A percentile compares a stretch with the other conserved stretches of the same genome.
These are phyloP conservation scores for Jatropha multifida DNA, from an alignment of 441 rosid species.

Conservation along the genomic window DNA sequence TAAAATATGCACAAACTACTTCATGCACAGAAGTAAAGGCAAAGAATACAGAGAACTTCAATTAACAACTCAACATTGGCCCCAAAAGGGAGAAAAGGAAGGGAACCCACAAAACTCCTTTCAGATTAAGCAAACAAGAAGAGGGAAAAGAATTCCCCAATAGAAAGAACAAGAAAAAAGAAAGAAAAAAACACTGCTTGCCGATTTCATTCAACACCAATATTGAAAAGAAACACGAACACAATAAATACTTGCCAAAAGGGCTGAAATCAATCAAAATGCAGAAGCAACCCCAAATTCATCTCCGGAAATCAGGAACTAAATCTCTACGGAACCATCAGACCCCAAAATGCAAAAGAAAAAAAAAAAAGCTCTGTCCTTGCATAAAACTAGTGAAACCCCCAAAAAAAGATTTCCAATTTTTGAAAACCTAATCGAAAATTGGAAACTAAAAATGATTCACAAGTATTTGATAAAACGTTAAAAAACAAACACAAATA, in stretches of 20 bases:
- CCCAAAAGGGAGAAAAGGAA: conserved; percentile 20
- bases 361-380: background rate
- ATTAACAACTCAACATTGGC: conserved; percentile 20
- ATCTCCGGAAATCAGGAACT: conserved; percentile 3
- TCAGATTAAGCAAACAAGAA: conserved; percentile 15
- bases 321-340: conserved; percentile 15
- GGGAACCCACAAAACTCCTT: conserved; percentile 31
- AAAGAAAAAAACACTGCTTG: background rate
- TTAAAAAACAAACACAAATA: background rate
- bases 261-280: conserved; percentile 4
- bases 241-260: background rate
- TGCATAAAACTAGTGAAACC: conserved; percentile 3
- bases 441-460: background rate
- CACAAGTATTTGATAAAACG: conserved; percentile 1
- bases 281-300: background rate
- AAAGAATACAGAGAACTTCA: conserved; percentile 15
- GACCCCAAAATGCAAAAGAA: background rate
- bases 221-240: background rate
- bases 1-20: conserved; percentile 8
- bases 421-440: background rate
- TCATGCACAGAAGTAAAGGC: background rate
- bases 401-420: background rate
- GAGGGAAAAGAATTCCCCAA: background rate
- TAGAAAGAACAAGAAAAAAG: background rate
- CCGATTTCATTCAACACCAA: conserved; percentile 15